Conservation (phyloP, 2,329 filamentous ascomycete genomes). For the Verticillium klebahnii region DNA sequence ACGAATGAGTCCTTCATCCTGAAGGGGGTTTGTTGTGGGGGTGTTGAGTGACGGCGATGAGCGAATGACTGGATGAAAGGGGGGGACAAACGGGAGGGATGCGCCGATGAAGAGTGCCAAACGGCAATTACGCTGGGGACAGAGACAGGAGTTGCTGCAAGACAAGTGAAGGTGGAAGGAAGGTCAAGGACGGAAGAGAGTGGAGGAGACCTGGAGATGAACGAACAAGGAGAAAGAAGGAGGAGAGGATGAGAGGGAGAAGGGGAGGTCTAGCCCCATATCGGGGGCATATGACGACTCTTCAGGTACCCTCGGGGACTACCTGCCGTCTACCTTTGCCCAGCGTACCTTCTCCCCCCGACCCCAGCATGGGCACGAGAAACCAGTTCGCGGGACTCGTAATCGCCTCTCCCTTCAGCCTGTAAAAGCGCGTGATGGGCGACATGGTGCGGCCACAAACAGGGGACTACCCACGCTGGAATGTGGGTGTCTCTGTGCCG, state of each 20-base stretch:
- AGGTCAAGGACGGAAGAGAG: not conserved
- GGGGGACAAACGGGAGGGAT: not conserved
- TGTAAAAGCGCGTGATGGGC: not conserved
- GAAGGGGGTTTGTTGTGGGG: not conserved
- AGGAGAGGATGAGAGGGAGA: not conserved
- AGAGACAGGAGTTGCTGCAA: not conserved
- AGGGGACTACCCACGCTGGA: not conserved
- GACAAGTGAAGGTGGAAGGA: not conserved
- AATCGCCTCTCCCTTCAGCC: not conserved
- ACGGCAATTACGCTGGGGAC: not conserved
- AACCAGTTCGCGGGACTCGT: not conserved
- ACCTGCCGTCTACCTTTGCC: not conserved
- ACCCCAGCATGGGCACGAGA: not conserved
- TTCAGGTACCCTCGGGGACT: not conserved
- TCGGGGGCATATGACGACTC: not conserved
- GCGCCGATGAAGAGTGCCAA: not conserved
- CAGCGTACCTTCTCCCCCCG: not conserved
- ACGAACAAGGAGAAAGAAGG: not conserved
- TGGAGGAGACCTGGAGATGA: not conserved
- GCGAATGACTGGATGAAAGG: not conserved
- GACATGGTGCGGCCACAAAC: not conserved
- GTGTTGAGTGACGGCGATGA: not conserved
- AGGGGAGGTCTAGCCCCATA: not conserved
- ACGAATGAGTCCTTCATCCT: not conserved
- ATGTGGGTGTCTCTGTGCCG: not conserved